These are phyloP conservation scores for Rosa hybrid DNA, from an alignment of 331 rosid species.

Conservation along the genomic window DNA sequence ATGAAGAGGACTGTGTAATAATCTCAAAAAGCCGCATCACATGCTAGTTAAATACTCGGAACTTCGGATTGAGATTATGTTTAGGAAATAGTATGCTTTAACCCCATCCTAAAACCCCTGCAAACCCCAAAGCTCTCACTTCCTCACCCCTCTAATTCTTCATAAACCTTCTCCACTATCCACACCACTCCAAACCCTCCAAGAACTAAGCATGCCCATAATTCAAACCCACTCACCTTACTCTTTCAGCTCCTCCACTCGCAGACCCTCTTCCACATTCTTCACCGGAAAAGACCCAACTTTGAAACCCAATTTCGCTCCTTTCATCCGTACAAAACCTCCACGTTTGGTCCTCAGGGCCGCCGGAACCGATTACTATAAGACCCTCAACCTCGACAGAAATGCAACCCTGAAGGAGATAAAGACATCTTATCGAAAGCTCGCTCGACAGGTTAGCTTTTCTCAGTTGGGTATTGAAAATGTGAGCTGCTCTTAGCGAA, in stretches of 20 bases:
- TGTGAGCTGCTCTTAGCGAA: neutral
- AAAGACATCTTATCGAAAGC: constrained; percentile 65
- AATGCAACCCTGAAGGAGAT: constrained; percentile 78
- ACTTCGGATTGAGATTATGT: neutral
- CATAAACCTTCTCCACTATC: neutral
- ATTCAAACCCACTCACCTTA: constrained; percentile 13
- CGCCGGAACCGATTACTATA: constrained; percentile 58
- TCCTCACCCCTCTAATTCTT: neutral
- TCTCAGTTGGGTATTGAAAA: neutral
- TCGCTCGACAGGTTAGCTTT: constrained; percentile 79
- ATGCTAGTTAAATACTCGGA: too few species aligned
- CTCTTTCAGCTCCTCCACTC: constrained; percentile 24
- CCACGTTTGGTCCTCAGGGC: constrained; percentile 37
- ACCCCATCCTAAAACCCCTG: constrained; percentile 14
- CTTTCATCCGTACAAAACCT: constrained; percentile 1
- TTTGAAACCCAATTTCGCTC: constrained; percentile 27
- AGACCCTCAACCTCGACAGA: constrained; percentile 57
- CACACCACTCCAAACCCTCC: neutral
- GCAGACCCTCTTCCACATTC: constrained; percentile 33
- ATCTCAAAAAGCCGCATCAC: too few species aligned
- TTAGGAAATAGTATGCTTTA: neutral
- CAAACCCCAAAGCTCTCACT: neutral
- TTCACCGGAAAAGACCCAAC: constrained; percentile 12
- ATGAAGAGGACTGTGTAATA: too few species aligned
- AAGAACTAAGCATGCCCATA: constrained; percentile 25